Evolutionary conservation across 2,329 filamentous ascomycete species (phyloP), one percentile per base, ranked within the genome.

Genomic region (Diaporthe helianthi): DNA sequence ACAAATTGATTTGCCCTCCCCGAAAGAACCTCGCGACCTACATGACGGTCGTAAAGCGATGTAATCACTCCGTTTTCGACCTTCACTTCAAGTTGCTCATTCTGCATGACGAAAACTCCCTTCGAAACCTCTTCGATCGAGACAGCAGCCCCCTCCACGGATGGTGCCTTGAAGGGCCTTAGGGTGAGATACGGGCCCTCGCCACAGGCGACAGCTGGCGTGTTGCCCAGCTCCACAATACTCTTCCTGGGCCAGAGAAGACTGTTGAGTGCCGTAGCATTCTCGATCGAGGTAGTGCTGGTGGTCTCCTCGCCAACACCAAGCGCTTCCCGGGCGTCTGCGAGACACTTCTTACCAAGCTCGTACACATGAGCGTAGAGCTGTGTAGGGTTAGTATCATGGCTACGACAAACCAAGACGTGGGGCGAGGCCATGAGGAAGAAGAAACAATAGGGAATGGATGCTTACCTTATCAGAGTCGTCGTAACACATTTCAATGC

Each of bases 401-500:
- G 41, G 12, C 29, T n/a, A 22, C 26, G 10, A 44, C 10, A 17
- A 29, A 7, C 4, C 22, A 49, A 29, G n/a, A 19, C 4, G 29
- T 19, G 31, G 58, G 12, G n/a, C 8, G 26, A 67, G 7, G 24
- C 6, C 19, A 26, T 19, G 74, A 19, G 29, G 29, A 1, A 1
- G 7, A n/a, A 6, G 58, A 8, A 12, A 36, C 3, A 3, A 9
- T 15, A 33, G 19, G 31, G n/a, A 13, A 13, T 13, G 1, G 81
- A 4, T 19, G 2, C 81, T 78, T 79, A 89, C 87, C 81, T 94
- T 87, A 77, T 97, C 92, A 3, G 94, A 97, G 78, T 99, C 96
- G 78, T 97, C 93, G 76, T 98, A 98, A 79, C 94, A 97, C 94
- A 98, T 98, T 79, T 97, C 94, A 75, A 99, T 98, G 41, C 90